Evolutionary conservation across 2,329 filamentous ascomycete species (phyloP).

Genomic region (Alternaria sp.): DNA sequence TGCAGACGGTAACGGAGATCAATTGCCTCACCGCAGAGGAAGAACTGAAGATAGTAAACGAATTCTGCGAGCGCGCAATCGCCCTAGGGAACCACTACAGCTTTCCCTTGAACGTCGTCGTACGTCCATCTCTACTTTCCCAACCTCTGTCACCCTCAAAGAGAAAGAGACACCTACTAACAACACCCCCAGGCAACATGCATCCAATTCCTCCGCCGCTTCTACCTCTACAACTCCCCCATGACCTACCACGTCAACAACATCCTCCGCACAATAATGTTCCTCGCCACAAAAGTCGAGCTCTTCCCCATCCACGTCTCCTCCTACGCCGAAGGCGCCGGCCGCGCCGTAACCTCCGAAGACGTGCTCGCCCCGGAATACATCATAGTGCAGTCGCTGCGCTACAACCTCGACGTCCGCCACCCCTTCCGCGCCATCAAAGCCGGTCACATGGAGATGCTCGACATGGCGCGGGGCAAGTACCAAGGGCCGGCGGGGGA

Average conservation of each 20-base stretch:
- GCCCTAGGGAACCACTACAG: slow-evolving; percentile 65
- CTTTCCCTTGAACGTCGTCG: slow-evolving; percentile 66
- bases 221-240: slow-evolving; percentile 93
- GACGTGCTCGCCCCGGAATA: slow-evolving; percentile 92
- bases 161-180: no score
- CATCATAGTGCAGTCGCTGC: slow-evolving; percentile 85
- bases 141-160: no score
- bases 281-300: slow-evolving; percentile 93
- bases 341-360: slow-evolving; percentile 68
- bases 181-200: slow-evolving; percentile 68
- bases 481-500: slow-evolving; percentile 45
- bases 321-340: slow-evolving; percentile 59
- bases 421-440: slow-evolving; percentile 90
- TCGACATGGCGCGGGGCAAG: slow-evolving; percentile 69
- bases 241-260: slow-evolving; percentile 95
- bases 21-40: slow-evolving; percentile 84
- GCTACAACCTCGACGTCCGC: slow-evolving; percentile 91
- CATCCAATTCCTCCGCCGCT: slow-evolving; percentile 87
- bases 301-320: slow-evolving; percentile 74
- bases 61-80: slow-evolving; percentile 71
- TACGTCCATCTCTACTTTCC: slow-evolving; percentile 38
- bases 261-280: slow-evolving; percentile 87
- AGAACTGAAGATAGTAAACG: slow-evolving; percentile 79
- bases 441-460: slow-evolving; percentile 82
- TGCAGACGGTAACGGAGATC: slow-evolving; percentile 55